phyloP scores from a whole-genome alignment of 495 filamentous ascomycete genomes.

The Aspergillus ellipticus region DNA sequence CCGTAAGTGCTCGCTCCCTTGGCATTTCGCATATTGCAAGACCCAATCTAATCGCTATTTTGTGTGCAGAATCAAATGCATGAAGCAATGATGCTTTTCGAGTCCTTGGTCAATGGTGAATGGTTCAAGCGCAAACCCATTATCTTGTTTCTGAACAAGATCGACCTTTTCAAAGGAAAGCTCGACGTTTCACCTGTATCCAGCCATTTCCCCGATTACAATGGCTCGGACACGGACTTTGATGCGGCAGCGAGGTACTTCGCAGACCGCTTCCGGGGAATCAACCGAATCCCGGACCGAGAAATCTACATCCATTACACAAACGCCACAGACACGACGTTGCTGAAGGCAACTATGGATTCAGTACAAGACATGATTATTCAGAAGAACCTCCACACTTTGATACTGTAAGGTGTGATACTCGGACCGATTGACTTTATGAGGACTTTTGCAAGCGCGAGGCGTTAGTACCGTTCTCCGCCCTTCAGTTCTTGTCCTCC shows the following conservation, averaged over 20 bases:
- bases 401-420: slow-evolving; percentile 71
- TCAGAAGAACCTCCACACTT: slow-evolving; percentile 89
- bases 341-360: slow-evolving; percentile 95
- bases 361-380: slow-evolving; percentile 99
- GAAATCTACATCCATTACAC: slow-evolving; percentile 94
- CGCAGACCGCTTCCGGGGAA: slow-evolving; percentile 79
- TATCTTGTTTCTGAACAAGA: slow-evolving; percentile 99
- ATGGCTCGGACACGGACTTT: slow-evolving; percentile 52
- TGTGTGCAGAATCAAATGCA: slow-evolving; percentile 92
- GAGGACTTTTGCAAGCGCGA: slow-evolving; percentile 25
- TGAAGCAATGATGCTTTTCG: slow-evolving; percentile 96
- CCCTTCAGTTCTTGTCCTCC: slow-evolving; percentile 21
- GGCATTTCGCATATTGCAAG: neutral
- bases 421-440: slow-evolving; percentile 22
- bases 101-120: slow-evolving; percentile 93
- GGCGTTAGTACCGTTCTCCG: slow-evolving; percentile 15
- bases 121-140: slow-evolving; percentile 97
- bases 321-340: slow-evolving; percentile 90
- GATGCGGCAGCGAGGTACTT: slow-evolving; percentile 76
- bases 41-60: slow-evolving; percentile 1
- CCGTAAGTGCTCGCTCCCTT: slow-evolving; percentile 54
- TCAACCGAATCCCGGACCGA: slow-evolving; percentile 76
- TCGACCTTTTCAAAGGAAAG: slow-evolving; percentile 95
- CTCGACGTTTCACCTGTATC: slow-evolving; percentile 74
- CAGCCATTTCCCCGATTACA: slow-evolving; percentile 92